A percentile compares a stretch with the other conserved stretches of the same genome.
phyloP scores from a whole-genome alignment of 164 flowering plant genomes.

The Chimonanthus praecox region DNA sequence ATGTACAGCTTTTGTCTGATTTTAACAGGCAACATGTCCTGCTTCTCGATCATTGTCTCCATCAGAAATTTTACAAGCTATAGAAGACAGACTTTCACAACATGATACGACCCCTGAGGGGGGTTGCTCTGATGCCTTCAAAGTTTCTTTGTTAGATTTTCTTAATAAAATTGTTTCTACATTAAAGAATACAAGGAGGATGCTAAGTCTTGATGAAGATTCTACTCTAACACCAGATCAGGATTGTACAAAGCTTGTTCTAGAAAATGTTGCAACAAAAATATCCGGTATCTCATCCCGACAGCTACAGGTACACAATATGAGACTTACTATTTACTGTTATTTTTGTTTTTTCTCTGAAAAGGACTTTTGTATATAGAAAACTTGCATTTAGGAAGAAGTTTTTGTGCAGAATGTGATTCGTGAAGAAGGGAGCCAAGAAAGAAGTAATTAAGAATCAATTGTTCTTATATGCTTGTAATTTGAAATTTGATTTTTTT shows the following conservation, averaged over 20 bases:
- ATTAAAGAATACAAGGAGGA: constrained; percentile 21
- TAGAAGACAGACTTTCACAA: constrained; percentile 30
- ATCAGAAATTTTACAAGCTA: constrained; percentile 29
- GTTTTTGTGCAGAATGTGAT: too few relatives aligned
- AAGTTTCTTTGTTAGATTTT: constrained; percentile 33
- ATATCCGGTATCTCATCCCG: constrained; percentile 52
- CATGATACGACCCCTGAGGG: constrained; percentile 34
- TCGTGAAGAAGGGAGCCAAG: too few relatives aligned
- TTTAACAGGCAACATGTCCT: constrained; percentile 81
- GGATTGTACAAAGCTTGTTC: constrained; percentile 7
- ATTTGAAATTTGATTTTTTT: too few relatives aligned
- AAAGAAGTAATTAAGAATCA: too few relatives aligned
- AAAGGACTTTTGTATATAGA: too few relatives aligned
- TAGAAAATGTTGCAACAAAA: constrained; percentile 41
- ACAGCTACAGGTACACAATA: constrained; percentile 62
- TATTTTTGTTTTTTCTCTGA: too few relatives aligned
- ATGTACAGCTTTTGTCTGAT: neutral
- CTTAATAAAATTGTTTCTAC: constrained; percentile 18
- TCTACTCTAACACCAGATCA: constrained; percentile 4
- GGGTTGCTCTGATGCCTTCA: constrained; percentile 54
- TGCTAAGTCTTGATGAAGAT: constrained; percentile 30
- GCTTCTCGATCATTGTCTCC: constrained; percentile 34
- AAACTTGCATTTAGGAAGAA: too few relatives aligned
- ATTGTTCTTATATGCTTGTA: too few relatives aligned
- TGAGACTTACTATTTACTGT: too few relatives aligned